phyloP scores from a whole-genome alignment of 2,329 filamentous ascomycete genomes.

The Colletotrichum euphorbiae region DNA sequence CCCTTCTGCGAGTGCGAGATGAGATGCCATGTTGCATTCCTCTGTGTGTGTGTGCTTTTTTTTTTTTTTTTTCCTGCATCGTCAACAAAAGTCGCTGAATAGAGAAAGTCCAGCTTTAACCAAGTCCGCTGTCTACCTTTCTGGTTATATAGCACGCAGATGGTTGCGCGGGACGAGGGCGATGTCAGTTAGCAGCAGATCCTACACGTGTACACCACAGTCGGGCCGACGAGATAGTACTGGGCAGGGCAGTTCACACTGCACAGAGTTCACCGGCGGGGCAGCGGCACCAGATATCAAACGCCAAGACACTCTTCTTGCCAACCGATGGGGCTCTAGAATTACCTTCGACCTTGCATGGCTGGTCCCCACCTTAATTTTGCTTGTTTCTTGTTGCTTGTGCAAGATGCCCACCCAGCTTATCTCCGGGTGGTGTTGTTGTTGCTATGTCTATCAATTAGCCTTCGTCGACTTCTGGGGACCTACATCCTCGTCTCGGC shows the following conservation, averaged over 20 bases:
- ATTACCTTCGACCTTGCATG: constrained; percentile 33
- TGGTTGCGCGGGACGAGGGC: background rate
- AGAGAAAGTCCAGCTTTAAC: too few species aligned
- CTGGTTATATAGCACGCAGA: background rate
- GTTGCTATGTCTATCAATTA: background rate
- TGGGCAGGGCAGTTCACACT: too few species aligned
- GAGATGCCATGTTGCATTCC: constrained; percentile 17
- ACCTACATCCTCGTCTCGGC: background rate
- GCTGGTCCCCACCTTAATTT: constrained; percentile 20
- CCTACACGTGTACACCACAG: too few species aligned
- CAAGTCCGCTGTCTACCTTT: background rate
- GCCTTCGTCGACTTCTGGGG: constrained; percentile 1
- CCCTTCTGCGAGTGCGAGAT: constrained; percentile 3
- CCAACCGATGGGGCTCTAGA: constrained; percentile 30
- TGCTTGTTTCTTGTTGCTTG: background rate
- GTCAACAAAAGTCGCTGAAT: too few species aligned
- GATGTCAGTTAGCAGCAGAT: background rate
- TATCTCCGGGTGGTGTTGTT: background rate
- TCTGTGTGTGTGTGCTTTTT: too few species aligned
- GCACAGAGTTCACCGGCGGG: too few species aligned
- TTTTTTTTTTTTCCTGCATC: too few species aligned
- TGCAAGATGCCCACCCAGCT: background rate
- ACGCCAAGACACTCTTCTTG: constrained; percentile 36
- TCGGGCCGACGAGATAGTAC: too few species aligned
- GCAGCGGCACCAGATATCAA: constrained; percentile 32